Conservation (phyloP, 768 basidiomycete genomes). For the Mycena indigotica region DNA sequence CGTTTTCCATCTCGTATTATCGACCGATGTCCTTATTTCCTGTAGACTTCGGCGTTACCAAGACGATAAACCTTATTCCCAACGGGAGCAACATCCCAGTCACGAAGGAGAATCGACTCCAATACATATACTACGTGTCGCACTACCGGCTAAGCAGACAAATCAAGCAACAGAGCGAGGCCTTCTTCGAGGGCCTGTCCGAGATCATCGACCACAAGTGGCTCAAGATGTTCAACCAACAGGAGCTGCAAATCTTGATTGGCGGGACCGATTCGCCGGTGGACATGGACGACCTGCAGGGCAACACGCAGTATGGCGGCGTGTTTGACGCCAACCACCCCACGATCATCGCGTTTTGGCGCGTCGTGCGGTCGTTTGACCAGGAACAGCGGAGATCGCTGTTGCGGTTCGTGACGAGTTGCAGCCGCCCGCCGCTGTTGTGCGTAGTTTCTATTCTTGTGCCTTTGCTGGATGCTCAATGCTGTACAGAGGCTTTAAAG, state of each 20-base stretch:
- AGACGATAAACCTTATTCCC: conserved; percentile 75
- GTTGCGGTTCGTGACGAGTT: conserved; percentile 91
- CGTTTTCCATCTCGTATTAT: conserved; percentile 23
- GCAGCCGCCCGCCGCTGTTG: conserved; percentile 86
- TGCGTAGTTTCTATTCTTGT: conserved; percentile 36
- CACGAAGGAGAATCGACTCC: conserved; percentile 84
- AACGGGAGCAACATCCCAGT: conserved; percentile 83
- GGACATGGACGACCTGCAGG: conserved; percentile 78
- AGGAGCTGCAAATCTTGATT: conserved; percentile 89
- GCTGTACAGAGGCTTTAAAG: conserved; percentile 72
- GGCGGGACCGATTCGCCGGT: conserved; percentile 87
- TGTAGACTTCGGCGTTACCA: conserved; percentile 80
- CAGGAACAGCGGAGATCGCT: conserved; percentile 79
- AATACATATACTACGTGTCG: conserved; percentile 88
- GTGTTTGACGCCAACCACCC: conserved; percentile 68
- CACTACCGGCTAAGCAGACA: conserved; percentile 88
- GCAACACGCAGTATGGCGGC: conserved; percentile 83
- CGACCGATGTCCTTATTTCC: background rate
- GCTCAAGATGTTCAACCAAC: conserved; percentile 97
- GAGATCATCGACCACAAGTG: conserved; percentile 92
- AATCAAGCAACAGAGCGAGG: conserved; percentile 80
- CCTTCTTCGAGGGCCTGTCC: conserved; percentile 89
- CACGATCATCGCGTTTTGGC: conserved; percentile 66
- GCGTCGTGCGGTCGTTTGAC: conserved; percentile 79
- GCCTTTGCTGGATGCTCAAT: background rate